A percentile compares a stretch with the other conserved stretches of the same genome.
phyloP scores from a whole-genome alignment of 768 basidiomycete genomes.

The Leucocoprinus leucothites region DNA sequence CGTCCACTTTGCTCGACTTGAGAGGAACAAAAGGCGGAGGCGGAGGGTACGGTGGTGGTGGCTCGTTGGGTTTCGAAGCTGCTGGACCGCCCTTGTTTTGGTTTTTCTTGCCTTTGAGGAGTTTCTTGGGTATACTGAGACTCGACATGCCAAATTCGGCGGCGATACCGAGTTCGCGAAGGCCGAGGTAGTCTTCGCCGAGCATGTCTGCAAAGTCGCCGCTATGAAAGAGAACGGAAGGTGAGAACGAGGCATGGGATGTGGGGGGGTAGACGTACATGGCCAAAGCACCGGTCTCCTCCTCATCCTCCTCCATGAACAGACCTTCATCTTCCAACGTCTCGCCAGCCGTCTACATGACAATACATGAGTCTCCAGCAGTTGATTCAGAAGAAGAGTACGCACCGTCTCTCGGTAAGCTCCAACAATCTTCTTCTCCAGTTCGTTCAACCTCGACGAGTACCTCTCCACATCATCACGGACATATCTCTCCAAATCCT shows the following conservation, averaged over 20 bases:
- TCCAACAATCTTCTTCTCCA: constrained; percentile 83
- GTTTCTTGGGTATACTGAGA: constrained; percentile 72
- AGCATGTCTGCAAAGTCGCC: constrained; percentile 86
- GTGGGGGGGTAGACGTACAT: constrained; percentile 23
- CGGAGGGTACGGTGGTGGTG: constrained; percentile 80
- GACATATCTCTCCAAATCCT: constrained; percentile 84
- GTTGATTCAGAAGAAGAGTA: constrained; percentile 13
- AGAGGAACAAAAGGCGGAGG: constrained; percentile 81
- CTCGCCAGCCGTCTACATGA: constrained; percentile 36
- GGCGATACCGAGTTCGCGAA: constrained; percentile 85
- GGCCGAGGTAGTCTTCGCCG: constrained; percentile 91
- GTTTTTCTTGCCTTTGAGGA: constrained; percentile 66
- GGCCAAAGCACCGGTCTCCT: constrained; percentile 38
- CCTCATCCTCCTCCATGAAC: constrained; percentile 48
- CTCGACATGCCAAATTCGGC: constrained; percentile 77
- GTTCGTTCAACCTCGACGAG: constrained; percentile 68
- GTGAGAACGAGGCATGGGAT: not conserved
- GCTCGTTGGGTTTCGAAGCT: constrained; percentile 62
- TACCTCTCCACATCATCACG: constrained; percentile 86
- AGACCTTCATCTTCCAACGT: constrained; percentile 48
- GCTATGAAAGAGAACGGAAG: constrained; percentile 29
- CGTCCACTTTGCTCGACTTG: constrained; percentile 57
- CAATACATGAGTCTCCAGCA: not conserved
- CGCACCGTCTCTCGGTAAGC: constrained; percentile 81
- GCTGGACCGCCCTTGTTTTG: constrained; percentile 31